A percentile compares a stretch with the other conserved stretches of the same genome.
These are phyloP conservation scores for Lasiosphaeria ovina DNA, from an alignment of 495 filamentous ascomycete genomes.

Conservation along the genomic window DNA sequence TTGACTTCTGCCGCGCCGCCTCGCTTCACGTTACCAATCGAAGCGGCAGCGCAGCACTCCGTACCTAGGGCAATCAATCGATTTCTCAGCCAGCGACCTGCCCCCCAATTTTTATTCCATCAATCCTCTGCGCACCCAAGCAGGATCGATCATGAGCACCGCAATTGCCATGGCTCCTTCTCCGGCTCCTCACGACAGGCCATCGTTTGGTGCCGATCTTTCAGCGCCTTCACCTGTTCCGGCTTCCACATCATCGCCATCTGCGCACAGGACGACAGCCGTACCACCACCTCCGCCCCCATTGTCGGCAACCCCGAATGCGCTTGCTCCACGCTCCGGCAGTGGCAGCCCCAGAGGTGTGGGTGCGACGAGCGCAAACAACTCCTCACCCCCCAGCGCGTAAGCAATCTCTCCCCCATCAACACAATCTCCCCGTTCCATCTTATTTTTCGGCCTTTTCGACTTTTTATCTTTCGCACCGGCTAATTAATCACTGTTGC, in stretches of 20 bases:
- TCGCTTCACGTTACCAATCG: slow-evolving; percentile 3
- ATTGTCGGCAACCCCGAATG: slow-evolving; percentile 41
- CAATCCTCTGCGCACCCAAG: slow-evolving; percentile 6
- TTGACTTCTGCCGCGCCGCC: slow-evolving; percentile 14
- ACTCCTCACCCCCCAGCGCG: slow-evolving; percentile 52
- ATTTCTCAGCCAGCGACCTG: slow-evolving; percentile 19
- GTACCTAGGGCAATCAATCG: slow-evolving; percentile 6
- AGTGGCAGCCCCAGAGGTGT: slow-evolving; percentile 50
- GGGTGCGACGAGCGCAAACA: slow-evolving; percentile 39
- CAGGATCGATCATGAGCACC: slow-evolving; percentile 50
- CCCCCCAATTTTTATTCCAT: slow-evolving; percentile 19
- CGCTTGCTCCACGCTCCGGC: slow-evolving; percentile 42
- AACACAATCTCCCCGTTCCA: neutral
- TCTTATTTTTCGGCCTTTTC: slow-evolving; percentile 9
- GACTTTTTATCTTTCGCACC: slow-evolving; percentile 11
- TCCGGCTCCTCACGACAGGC: slow-evolving; percentile 57
- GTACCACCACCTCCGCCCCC: slow-evolving; percentile 31
- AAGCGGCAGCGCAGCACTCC: neutral
- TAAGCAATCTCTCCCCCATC: slow-evolving; percentile 36
- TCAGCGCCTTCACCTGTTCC: slow-evolving; percentile 43
- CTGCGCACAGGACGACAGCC: slow-evolving; percentile 43
- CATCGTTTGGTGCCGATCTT: slow-evolving; percentile 48
- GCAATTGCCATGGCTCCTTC: slow-evolving; percentile 60
- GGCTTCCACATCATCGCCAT: slow-evolving; percentile 40
- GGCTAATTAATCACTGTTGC: slow-evolving; percentile 17